phyloP scores from a whole-genome alignment of 768 basidiomycete species.

The Punctularia strigosozonata region DNA sequence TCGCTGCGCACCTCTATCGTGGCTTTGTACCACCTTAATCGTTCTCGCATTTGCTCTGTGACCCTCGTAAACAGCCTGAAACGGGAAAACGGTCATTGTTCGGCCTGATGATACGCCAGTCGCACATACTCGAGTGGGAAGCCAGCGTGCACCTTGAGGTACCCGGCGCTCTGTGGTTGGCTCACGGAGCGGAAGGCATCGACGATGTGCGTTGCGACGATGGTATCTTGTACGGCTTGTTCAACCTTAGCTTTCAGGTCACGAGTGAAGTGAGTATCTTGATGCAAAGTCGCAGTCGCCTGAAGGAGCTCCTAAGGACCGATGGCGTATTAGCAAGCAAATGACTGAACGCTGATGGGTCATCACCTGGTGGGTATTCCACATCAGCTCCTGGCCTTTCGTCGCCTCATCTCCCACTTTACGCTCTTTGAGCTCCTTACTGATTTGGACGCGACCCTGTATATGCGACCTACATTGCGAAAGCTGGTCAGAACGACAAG shows the following conservation, averaged over 20 bases:
- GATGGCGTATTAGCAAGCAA: neutral
- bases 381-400: slow-evolving; percentile 61
- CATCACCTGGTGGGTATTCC: slow-evolving; percentile 54
- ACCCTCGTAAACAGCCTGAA: slow-evolving; percentile 71
- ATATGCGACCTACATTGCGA: slow-evolving; percentile 42
- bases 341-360: neutral
- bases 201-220: slow-evolving; percentile 62
- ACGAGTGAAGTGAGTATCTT: slow-evolving; percentile 52
- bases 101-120: slow-evolving; percentile 2
- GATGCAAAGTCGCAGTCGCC: slow-evolving; percentile 47
- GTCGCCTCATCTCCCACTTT: slow-evolving; percentile 66
- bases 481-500: slow-evolving; percentile 1
- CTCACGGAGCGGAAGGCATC: slow-evolving; percentile 70
- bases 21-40: slow-evolving; percentile 66
- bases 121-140: slow-evolving; percentile 66
- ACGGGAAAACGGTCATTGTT: neutral
- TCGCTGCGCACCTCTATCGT: slow-evolving; percentile 54
- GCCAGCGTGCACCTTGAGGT: slow-evolving; percentile 67
- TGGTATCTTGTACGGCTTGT: slow-evolving; percentile 70
- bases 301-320: slow-evolving; percentile 48
- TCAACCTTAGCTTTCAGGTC: slow-evolving; percentile 70
- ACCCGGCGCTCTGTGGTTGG: slow-evolving; percentile 62
- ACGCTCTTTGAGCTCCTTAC: slow-evolving; percentile 65
- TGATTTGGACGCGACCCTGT: slow-evolving; percentile 70
- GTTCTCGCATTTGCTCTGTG: slow-evolving; percentile 58